These are phyloP conservation scores for Cymbopogon flexuosus DNA, from an alignment of 202 grass and related monocot species.

Conservation along the genomic window DNA sequence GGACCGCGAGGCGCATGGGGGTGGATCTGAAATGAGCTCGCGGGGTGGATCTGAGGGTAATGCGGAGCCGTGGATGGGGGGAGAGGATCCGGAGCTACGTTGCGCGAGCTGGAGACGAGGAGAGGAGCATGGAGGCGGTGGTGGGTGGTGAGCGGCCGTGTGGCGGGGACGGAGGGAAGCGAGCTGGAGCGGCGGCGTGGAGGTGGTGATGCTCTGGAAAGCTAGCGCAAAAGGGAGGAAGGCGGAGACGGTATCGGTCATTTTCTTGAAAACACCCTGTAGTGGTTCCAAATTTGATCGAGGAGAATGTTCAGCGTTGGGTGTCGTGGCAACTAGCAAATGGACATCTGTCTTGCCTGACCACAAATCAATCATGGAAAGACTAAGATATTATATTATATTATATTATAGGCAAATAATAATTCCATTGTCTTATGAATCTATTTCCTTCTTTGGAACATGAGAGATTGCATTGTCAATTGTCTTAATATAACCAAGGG, in stretches of 20 bases:
- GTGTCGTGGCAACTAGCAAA: neutral
- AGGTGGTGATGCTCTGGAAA: neutral
- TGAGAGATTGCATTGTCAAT: neutral
- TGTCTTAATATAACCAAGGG: too few relatives aligned
- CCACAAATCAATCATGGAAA: too few relatives aligned
- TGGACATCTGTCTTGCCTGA: neutral
- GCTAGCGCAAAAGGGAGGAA: neutral
- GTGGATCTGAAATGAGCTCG: constrained; percentile 29
- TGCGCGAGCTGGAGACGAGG: neutral
- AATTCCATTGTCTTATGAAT: too few relatives aligned
- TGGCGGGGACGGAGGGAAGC: neutral
- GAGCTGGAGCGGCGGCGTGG: neutral
- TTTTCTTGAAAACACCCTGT: neutral
- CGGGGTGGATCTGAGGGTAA: constrained; percentile 36
- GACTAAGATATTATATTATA: too few relatives aligned
- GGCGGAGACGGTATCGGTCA: neutral
- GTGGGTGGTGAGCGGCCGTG: neutral
- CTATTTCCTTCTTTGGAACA: neutral
- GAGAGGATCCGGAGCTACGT: constrained; percentile 9
- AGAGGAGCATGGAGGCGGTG: constrained; percentile 12
- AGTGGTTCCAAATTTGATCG: neutral
- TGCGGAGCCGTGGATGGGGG: constrained; percentile 25
- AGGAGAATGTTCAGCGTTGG: neutral
- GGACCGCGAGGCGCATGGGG: constrained; percentile 38
- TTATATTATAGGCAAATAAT: too few relatives aligned